Conservation (phyloP, 2,329 filamentous ascomycete genomes). For the Acephala macrosclerotiorum region DNA sequence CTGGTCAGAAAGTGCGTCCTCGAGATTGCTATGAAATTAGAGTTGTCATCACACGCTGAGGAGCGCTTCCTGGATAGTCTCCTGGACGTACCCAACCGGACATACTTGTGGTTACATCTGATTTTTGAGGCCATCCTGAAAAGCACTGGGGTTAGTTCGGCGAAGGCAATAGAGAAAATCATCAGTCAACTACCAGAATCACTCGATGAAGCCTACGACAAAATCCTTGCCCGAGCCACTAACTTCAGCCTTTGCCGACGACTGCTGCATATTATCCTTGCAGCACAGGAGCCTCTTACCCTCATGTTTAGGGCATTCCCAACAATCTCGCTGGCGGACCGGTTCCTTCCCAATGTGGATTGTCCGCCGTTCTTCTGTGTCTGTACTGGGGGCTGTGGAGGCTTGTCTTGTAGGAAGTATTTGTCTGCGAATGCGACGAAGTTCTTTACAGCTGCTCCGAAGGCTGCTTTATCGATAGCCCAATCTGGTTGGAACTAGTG, state of each 20-base stretch:
- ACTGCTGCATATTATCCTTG: neutral
- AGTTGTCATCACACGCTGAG: neutral
- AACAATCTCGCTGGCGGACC: no score
- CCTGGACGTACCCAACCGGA: slow-evolving; percentile 19
- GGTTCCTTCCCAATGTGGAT: no score
- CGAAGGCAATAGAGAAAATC: slow-evolving; percentile 2
- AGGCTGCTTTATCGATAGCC: no score
- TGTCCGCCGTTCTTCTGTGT: no score
- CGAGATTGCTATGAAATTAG: slow-evolving; percentile 17
- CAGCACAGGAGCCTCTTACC: neutral
- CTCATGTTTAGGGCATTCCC: no score
- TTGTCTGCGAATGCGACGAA: no score
- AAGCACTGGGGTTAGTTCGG: neutral
- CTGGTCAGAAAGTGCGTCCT: slow-evolving; percentile 37
- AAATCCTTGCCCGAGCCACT: slow-evolving; percentile 34
- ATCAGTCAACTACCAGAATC: slow-evolving; percentile 30
- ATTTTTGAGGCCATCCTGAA: slow-evolving; percentile 24
- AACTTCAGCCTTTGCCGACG: neutral
- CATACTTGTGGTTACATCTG: slow-evolving; percentile 31
- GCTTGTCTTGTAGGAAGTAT: no score
- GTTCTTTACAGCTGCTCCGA: no score
- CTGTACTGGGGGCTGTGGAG: no score
- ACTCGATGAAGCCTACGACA: slow-evolving; percentile 46
- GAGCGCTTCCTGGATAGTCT: neutral
- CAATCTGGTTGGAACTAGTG: no score